Conservation (phyloP, 2,329 filamentous ascomycete species). For the Didymella segeticola region DNA sequence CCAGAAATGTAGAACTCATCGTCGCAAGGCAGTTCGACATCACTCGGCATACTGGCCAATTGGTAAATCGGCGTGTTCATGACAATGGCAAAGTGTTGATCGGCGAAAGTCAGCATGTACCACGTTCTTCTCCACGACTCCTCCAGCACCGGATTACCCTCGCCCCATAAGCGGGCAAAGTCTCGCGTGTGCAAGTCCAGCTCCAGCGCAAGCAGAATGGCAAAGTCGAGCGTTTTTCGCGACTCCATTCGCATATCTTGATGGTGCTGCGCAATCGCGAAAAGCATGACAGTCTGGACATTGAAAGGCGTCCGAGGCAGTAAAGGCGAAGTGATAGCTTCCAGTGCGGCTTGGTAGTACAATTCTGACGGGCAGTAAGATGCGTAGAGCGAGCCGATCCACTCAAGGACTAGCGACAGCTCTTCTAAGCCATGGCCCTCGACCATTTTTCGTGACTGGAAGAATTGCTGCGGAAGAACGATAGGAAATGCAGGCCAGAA, state of each 20-base stretch:
- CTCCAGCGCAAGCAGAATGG: slow-evolving; percentile 73
- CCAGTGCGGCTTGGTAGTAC: slow-evolving; percentile 32
- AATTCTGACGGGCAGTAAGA: slow-evolving; percentile 40
- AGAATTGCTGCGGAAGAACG: slow-evolving; percentile 56
- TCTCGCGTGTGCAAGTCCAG: slow-evolving; percentile 77
- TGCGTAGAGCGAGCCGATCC: slow-evolving; percentile 43
- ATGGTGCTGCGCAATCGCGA: slow-evolving; percentile 81
- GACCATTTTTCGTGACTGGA: slow-evolving; percentile 30
- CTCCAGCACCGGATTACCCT: slow-evolving; percentile 71
- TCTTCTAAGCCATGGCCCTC: slow-evolving; percentile 31
- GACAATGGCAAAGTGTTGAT: slow-evolving; percentile 81
- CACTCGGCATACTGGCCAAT: slow-evolving; percentile 67
- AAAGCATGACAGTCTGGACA: slow-evolving; percentile 78
- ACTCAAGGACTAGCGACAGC: slow-evolving; percentile 38
- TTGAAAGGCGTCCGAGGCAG: slow-evolving; percentile 55
- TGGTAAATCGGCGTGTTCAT: slow-evolving; percentile 72
- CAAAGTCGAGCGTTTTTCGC: slow-evolving; percentile 69
- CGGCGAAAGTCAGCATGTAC: slow-evolving; percentile 80
- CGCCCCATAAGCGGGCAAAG: slow-evolving; percentile 69
- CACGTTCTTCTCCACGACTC: slow-evolving; percentile 88
- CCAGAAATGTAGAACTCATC: slow-evolving; percentile 67
- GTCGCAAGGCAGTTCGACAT: slow-evolving; percentile 80
- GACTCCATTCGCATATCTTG: slow-evolving; percentile 71
- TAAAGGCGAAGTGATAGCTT: slow-evolving; percentile 26
- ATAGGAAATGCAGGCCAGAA: slow-evolving; percentile 64